Conservation (phyloP, 192 early-diverging fungal species). For the Backusella liffmaniae region DNA sequence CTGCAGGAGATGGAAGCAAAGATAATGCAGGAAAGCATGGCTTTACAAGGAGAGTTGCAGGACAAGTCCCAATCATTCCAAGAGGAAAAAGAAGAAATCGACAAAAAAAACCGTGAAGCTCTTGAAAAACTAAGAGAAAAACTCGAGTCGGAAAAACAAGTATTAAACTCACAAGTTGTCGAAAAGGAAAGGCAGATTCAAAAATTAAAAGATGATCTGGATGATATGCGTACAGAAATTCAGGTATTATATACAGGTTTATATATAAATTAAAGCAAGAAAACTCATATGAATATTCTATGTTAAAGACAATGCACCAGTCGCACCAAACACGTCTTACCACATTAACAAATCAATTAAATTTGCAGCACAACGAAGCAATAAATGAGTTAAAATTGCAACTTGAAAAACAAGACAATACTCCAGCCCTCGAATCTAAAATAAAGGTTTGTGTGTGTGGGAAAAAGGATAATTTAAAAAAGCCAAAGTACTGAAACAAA, state of each 20-base stretch:
- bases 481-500: background rate
- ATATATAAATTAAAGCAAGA: background rate
- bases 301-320: slow-evolving; percentile 22
- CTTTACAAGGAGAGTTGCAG: background rate
- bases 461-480: background rate
- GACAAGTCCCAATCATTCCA: slow-evolving; percentile 13
- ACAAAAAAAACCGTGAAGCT: slow-evolving; percentile 10
- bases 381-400: background rate
- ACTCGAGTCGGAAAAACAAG: slow-evolving; percentile 16
- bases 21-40: slow-evolving; percentile 7
- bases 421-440: background rate
- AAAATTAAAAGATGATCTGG: slow-evolving; percentile 13
- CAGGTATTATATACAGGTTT: background rate
- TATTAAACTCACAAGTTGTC: background rate
- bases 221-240: slow-evolving; percentile 17
- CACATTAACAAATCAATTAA: slow-evolving; percentile 17
- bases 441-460: background rate
- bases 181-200: slow-evolving; percentile 10
- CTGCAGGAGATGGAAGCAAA: slow-evolving; percentile 1
- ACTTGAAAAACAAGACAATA: background rate
- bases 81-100: slow-evolving; percentile 16
- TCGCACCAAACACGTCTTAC: slow-evolving; percentile 29
- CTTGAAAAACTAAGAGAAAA: slow-evolving; percentile 27
- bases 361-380: slow-evolving; percentile 12
- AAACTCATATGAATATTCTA: background rate